phyloP scores from a whole-genome alignment of 2,329 filamentous ascomycete species.

The Alternaria consortialis region DNA sequence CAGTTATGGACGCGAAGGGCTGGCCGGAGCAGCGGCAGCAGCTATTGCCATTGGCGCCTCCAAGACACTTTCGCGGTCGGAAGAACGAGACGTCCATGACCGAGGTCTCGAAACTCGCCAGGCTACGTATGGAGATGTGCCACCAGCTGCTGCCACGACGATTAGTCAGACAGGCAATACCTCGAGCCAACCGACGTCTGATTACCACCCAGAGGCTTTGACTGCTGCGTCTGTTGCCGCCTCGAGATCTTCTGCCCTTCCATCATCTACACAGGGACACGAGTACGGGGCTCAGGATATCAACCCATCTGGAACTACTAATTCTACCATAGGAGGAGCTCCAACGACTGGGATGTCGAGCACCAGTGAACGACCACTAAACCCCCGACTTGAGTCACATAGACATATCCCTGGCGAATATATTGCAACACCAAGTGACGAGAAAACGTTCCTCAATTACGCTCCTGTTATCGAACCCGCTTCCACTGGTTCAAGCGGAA shows the following conservation, averaged over 20 bases:
- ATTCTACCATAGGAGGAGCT: background rate
- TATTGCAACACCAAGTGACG: slow-evolving; percentile 41
- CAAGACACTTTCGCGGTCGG: slow-evolving; percentile 14
- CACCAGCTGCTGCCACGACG: background rate
- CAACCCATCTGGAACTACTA: slow-evolving; percentile 20
- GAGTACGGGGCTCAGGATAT: slow-evolving; percentile 30
- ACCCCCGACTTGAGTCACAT: slow-evolving; percentile 45
- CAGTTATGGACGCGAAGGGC: slow-evolving; percentile 32
- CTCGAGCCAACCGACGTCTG: slow-evolving; percentile 3
- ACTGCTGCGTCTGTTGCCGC: slow-evolving; percentile 26
- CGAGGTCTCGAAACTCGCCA: slow-evolving; percentile 11
- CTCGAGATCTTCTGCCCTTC: slow-evolving; percentile 11
- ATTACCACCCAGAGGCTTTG: slow-evolving; percentile 31
- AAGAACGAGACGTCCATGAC: slow-evolving; percentile 10
- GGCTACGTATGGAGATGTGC: slow-evolving; percentile 7
- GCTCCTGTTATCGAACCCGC: slow-evolving; percentile 14
- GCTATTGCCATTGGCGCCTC: slow-evolving; percentile 37
- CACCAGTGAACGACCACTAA: slow-evolving; percentile 25
- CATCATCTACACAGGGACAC: slow-evolving; percentile 18
- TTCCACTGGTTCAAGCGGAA: background rate
- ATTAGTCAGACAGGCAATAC: background rate
- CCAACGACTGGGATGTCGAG: slow-evolving; percentile 1
- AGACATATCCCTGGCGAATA: slow-evolving; percentile 48
- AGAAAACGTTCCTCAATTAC: slow-evolving; percentile 37
- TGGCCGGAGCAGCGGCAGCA: slow-evolving; percentile 43